Conservation (phyloP, 2,329 filamentous ascomycete genomes). For the Botryotinia narcissicola region DNA sequence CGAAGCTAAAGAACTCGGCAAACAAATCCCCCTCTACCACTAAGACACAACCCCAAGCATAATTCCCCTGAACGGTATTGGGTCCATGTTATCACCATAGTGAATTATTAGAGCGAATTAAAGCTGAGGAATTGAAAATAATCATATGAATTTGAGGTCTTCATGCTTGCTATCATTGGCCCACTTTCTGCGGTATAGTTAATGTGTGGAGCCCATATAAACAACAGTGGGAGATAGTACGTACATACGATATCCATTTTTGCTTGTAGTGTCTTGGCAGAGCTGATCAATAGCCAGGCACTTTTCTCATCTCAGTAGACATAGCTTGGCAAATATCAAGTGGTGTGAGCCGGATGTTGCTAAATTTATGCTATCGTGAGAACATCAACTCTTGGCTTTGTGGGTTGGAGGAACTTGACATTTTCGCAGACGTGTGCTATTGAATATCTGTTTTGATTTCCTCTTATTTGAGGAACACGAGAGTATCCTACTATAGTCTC, state of each 20-base stretch:
- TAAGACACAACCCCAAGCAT: neutral
- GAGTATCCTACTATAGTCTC: neutral
- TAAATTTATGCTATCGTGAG: neutral
- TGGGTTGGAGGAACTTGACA: neutral
- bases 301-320: neutral
- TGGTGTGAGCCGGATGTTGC: neutral
- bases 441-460: neutral
- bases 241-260: neutral
- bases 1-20: neutral
- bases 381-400: neutral
- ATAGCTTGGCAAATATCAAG: neutral
- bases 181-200: neutral
- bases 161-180: neutral
- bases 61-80: neutral
- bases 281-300: neutral
- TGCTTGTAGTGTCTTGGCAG: neutral
- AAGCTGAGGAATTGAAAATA: neutral
- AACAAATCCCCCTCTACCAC: neutral
- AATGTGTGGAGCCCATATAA: neutral
- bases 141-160: neutral
- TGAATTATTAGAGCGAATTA: neutral
- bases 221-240: neutral
- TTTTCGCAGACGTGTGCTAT: neutral
- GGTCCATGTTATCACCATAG: neutral
- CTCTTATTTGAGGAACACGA: neutral